Percentiles rank a stretch among this genome's conserved stretches.
Conservation (phyloP, 306 rosid genomes). For the Lathyrus tuberosus region DNA sequence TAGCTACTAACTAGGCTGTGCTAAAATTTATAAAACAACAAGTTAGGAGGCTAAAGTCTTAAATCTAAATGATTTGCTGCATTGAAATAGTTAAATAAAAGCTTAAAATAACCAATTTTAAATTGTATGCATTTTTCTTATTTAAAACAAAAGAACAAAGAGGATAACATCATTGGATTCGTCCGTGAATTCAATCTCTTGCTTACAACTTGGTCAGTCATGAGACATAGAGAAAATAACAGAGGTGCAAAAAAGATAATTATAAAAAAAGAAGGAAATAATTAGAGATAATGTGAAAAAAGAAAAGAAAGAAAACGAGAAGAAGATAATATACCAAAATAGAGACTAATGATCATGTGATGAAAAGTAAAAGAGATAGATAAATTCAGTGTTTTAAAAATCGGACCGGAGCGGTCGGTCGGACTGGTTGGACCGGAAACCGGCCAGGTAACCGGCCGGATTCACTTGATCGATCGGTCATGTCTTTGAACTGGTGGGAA, state of each 20-base stretch:
- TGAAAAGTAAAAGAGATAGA: too few species aligned
- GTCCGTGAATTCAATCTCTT: constrained; percentile 22
- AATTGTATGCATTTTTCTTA: neutral
- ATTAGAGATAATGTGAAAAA: neutral
- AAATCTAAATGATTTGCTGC: neutral
- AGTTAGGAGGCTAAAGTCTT: neutral
- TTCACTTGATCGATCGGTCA: too few species aligned
- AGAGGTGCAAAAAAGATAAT: neutral
- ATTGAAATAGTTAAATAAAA: constrained; percentile 14
- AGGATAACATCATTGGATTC: neutral
- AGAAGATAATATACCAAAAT: too few species aligned
- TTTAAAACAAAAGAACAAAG: neutral
- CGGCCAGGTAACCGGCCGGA: too few species aligned
- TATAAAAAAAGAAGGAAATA: neutral
- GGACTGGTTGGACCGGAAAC: too few species aligned
- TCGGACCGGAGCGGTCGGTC: too few species aligned
- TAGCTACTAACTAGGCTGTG: constrained; percentile 16
- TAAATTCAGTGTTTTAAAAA: too few species aligned
- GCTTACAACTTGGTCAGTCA: constrained; percentile 25
- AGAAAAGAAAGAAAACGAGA: neutral
- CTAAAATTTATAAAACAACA: constrained; percentile 17
- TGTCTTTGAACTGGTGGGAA: too few species aligned
- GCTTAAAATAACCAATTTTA: constrained; percentile 8
- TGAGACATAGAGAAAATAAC: neutral
- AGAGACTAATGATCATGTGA: too few species aligned